Conservation (phyloP, 2,329 filamentous ascomycete genomes). For the Trichoderma endophyticum region DNA sequence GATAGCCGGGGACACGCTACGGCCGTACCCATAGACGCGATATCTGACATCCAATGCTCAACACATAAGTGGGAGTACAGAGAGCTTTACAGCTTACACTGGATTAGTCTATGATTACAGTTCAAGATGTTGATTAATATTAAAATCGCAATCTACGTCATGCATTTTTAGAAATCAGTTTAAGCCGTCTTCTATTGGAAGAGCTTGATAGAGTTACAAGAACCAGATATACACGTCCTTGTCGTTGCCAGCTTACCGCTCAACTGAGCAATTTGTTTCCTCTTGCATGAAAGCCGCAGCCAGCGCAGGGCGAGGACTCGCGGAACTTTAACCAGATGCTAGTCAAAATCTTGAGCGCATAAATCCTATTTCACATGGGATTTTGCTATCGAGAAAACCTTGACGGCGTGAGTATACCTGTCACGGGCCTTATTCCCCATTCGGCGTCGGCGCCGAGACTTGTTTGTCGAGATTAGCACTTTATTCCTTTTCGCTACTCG, state of each 20-base stretch:
- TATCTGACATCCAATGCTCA: neutral
- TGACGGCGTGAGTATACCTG: neutral
- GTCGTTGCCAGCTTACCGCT: neutral
- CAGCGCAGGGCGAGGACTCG: neutral
- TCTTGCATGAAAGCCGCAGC: neutral
- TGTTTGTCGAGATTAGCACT: neutral
- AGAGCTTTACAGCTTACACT: neutral
- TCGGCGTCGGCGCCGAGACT: conserved; percentile 3
- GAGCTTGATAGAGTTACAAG: neutral
- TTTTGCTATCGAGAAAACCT: neutral
- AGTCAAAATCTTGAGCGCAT: neutral
- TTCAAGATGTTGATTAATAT: neutral
- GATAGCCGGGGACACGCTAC: neutral
- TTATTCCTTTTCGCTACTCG: neutral
- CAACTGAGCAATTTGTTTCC: neutral
- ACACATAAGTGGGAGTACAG: neutral
- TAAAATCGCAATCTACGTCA: neutral
- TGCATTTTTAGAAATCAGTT: neutral
- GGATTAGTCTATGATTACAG: neutral
- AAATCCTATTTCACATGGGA: neutral
- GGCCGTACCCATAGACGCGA: neutral
- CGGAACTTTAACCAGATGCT: neutral
- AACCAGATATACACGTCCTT: neutral
- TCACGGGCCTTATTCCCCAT: conserved; percentile 7
- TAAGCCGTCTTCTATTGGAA: neutral